These are phyloP conservation scores for Sphagnum fallax DNA, from an alignment of 228 moss, liverwort and hornwort species.

Conservation along the genomic window DNA sequence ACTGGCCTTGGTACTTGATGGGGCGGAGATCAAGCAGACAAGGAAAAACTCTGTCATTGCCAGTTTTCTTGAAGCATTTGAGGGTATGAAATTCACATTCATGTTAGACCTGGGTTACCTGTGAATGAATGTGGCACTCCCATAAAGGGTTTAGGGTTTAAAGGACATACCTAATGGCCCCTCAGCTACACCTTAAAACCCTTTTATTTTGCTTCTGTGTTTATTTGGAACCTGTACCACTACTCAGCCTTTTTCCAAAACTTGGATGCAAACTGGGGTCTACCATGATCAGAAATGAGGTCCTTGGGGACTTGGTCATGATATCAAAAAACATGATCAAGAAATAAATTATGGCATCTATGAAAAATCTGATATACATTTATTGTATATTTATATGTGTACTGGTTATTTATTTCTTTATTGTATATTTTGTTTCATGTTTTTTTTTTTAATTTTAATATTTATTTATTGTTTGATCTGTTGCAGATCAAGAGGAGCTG, in stretches of 20 bases:
- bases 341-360: neutral
- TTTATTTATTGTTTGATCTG: neutral
- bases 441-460: neutral
- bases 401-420: too few species aligned
- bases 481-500: slow-evolving; percentile 83
- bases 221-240: too few species aligned
- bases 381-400: too few species aligned
- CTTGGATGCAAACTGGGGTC: too few species aligned
- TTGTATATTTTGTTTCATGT: neutral
- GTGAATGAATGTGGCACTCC: neutral
- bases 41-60: slow-evolving; percentile 60
- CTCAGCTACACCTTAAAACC: neutral
- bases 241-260: too few species aligned
- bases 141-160: neutral
- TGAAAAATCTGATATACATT: too few species aligned
- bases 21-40: slow-evolving; percentile 68
- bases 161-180: neutral
- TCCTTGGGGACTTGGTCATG: too few species aligned
- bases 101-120: neutral
- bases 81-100: slow-evolving; percentile 34
- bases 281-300: too few species aligned
- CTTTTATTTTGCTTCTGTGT: too few species aligned
- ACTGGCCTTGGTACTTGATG: slow-evolving; percentile 67
- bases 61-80: slow-evolving; percentile 79
- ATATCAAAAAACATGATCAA: neutral